Evolutionary conservation across 2,329 filamentous ascomycete genomes (phyloP).

Genomic region (Pseudogymnoascus sp.): DNA sequence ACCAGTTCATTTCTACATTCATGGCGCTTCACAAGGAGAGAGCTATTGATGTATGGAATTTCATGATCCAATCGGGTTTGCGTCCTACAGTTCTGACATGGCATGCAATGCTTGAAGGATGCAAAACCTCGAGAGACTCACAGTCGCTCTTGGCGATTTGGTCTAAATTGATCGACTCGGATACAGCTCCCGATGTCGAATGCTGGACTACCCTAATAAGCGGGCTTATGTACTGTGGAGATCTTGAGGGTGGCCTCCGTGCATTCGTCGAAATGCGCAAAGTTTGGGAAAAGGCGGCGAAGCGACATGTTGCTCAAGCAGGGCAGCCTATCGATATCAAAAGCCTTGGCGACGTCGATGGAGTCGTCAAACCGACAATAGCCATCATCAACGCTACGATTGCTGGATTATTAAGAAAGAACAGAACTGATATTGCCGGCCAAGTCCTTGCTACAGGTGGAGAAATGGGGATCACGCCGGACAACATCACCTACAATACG

Average conservation of each 20-base stretch:
- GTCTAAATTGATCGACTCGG: slow-evolving; percentile 53
- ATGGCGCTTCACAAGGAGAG: slow-evolving; percentile 38
- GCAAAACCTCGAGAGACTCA: slow-evolving; percentile 52
- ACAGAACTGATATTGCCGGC: slow-evolving; percentile 44
- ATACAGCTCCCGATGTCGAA: slow-evolving; percentile 53
- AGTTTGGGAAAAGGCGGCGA: slow-evolving; percentile 43
- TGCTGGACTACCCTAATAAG: slow-evolving; percentile 69
- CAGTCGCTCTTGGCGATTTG: slow-evolving; percentile 61
- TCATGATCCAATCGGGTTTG: slow-evolving; percentile 48
- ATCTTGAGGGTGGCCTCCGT: slow-evolving; percentile 50
- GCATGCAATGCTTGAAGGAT: slow-evolving; percentile 68
- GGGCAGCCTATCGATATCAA: slow-evolving; percentile 21
- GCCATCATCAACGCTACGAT: slow-evolving; percentile 66
- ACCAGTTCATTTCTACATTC: slow-evolving; percentile 42
- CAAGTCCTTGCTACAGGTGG: slow-evolving; percentile 46
- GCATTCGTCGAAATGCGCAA: slow-evolving; percentile 62
- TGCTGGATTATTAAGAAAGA: slow-evolving; percentile 50
- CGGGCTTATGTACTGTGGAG: slow-evolving; percentile 53
- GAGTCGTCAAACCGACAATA: slow-evolving; percentile 53
- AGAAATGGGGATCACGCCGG: slow-evolving; percentile 39
- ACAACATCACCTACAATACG: slow-evolving; percentile 56
- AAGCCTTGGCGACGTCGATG: slow-evolving; percentile 27
- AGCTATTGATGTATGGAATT: slow-evolving; percentile 52
- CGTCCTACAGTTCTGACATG: slow-evolving; percentile 60
- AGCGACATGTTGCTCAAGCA: slow-evolving; percentile 20